Evolutionary conservation across 202 grass and related monocot genomes (phyloP).

Genomic region (Tripidium arundinaceum): DNA sequence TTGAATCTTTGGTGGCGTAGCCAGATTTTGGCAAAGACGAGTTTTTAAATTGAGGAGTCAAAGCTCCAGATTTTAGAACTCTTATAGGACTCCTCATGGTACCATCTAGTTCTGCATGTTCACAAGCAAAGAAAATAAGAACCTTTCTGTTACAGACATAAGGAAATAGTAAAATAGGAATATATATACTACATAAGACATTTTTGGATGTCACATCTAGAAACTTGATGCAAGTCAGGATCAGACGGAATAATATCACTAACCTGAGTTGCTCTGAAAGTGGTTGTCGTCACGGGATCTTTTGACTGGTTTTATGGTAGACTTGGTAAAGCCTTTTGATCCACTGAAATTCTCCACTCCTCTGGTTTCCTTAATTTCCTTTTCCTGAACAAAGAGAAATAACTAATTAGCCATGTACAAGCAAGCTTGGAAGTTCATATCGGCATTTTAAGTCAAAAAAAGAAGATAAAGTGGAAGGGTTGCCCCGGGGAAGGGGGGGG

Average conservation of each 20-base stretch:
- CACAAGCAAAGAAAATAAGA: conserved; percentile 27
- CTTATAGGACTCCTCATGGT: conserved; percentile 59
- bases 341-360: conserved; percentile 27
- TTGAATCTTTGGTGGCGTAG: conserved; percentile 24
- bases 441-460: not conserved
- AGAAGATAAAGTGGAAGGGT: not conserved
- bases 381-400: conserved; percentile 53
- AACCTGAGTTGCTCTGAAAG: conserved; percentile 56
- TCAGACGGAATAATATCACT: conserved; percentile 22
- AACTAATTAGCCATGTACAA: conserved; percentile 28
- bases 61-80: conserved; percentile 36
- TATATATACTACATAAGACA: not conserved
- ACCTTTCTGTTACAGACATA: not conserved
- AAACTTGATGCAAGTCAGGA: conserved; percentile 7
- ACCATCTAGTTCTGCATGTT: conserved; percentile 36
- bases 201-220: conserved; percentile 1
- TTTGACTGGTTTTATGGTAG: not conserved
- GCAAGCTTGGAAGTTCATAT: not conserved
- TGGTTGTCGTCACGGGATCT: conserved; percentile 49
- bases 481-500: too few relatives aligned
- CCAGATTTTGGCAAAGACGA: conserved; percentile 42
- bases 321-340: conserved; percentile 27
- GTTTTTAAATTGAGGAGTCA: conserved; percentile 28
- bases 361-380: conserved; percentile 20
- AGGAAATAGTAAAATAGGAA: conserved; percentile 24